Evolutionary conservation across 139 green algal genomes (phyloP).

Genomic region (Micractinium conductrix): DNA sequence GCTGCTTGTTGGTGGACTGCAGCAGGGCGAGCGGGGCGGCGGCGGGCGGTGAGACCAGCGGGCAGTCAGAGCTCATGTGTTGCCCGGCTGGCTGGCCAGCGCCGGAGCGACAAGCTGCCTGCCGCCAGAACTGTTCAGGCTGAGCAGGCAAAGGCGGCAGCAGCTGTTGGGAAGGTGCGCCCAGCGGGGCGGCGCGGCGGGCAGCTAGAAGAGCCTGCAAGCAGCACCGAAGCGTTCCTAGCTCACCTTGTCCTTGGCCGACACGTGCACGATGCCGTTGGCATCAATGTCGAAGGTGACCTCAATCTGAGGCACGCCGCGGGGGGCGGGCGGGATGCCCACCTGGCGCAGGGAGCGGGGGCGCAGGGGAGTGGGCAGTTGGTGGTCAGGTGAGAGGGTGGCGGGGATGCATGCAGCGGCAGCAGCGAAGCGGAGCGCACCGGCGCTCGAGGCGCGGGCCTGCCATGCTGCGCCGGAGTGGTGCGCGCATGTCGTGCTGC

Average conservation of each 20-base stretch:
- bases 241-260: constrained; percentile 88
- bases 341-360: constrained; percentile 4
- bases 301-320: constrained; percentile 97
- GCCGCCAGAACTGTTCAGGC: too few relatives aligned
- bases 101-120: too few relatives aligned
- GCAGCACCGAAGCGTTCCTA: background rate
- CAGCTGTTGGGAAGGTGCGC: background rate
- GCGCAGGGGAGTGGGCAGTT: background rate
- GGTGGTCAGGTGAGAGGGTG: too few relatives aligned
- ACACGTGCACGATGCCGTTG: constrained; percentile 97
- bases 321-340: constrained; percentile 95
- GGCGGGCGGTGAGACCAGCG: background rate
- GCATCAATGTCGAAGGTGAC: constrained; percentile 98
- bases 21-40: background rate
- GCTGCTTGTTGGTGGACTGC: constrained; percentile 92
- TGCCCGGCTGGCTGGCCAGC: too few relatives aligned
- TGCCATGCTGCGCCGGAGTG: too few relatives aligned
- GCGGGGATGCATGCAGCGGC: too few relatives aligned
- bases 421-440: too few relatives aligned
- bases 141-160: background rate
- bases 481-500: too few relatives aligned
- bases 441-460: too few relatives aligned
- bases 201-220: too few relatives aligned
- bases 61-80: too few relatives aligned
- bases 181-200: too few relatives aligned